Percentiles rank a stretch among this genome's conserved stretches.
phyloP scores from a whole-genome alignment of 2,329 filamentous ascomycete genomes.

The Colletotrichum scovillei region DNA sequence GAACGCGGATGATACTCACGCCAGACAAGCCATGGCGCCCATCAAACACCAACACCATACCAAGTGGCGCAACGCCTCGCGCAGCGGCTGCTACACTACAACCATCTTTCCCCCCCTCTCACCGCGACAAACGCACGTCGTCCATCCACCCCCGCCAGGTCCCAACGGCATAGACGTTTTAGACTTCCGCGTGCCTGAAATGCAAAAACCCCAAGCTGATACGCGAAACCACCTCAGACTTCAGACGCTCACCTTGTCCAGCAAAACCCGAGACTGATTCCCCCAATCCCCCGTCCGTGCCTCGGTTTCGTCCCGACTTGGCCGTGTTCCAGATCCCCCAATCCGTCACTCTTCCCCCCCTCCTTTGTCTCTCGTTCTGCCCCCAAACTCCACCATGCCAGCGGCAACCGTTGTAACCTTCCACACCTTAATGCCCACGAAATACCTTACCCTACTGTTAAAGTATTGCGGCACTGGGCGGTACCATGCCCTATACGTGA shows the following conservation, averaged over 20 bases:
- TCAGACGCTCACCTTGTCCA: no score
- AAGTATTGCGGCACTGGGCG: no score
- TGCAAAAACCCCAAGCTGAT: background rate
- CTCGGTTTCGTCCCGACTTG: background rate
- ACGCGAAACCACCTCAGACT: conserved; percentile 2
- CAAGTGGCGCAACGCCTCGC: no score
- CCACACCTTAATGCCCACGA: no score
- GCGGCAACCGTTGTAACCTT: background rate
- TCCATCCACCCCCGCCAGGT: background rate
- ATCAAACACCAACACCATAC: background rate
- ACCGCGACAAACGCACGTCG: background rate
- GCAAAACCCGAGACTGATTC: background rate
- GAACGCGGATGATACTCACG: background rate
- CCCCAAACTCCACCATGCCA: background rate
- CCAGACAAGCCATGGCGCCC: conserved; percentile 4
- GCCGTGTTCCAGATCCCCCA: background rate
- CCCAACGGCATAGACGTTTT: background rate
- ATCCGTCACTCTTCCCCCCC: background rate
- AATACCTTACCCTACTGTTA: no score
- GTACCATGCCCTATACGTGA: background rate
- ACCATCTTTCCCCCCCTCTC: no score
- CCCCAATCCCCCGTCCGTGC: background rate
- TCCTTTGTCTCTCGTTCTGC: background rate
- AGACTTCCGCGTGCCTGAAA: conserved; percentile 2
- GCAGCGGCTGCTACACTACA: no score